These are phyloP conservation scores for Colletotrichum musicola DNA, from an alignment of 2,329 filamentous ascomycete genomes.

Conservation along the genomic window DNA sequence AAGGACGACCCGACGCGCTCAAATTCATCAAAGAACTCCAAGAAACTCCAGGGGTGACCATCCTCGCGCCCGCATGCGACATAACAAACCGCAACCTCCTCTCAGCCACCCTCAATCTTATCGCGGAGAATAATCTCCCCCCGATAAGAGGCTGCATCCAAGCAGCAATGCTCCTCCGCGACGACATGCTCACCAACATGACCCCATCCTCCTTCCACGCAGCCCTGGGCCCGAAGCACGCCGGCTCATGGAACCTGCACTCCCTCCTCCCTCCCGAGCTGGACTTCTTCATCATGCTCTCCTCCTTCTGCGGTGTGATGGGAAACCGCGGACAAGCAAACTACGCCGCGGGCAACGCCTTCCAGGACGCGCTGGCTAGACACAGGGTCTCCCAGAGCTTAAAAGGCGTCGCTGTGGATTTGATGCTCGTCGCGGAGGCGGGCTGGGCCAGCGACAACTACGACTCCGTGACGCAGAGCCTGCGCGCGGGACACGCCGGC, in stretches of 20 bases:
- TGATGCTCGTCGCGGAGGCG: not conserved
- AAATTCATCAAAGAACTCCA: conserved; percentile 50
- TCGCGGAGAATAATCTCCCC: conserved; percentile 42
- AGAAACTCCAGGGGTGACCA: conserved; percentile 46
- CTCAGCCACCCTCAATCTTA: conserved; percentile 39
- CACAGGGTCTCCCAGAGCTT: not conserved
- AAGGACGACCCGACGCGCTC: conserved; percentile 28
- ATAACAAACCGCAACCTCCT: conserved; percentile 51
- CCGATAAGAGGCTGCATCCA: conserved; percentile 50
- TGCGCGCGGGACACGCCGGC: not conserved
- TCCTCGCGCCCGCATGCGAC: conserved; percentile 53
- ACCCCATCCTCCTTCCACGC: conserved; percentile 56
- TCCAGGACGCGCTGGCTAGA: conserved; percentile 58
- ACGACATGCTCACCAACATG: conserved; percentile 64
- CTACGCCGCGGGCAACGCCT: conserved; percentile 68
- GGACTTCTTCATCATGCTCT: conserved; percentile 64
- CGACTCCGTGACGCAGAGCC: not conserved
- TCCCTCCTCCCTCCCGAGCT: conserved; percentile 45
- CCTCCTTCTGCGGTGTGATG: conserved; percentile 66
- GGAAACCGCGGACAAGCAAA: conserved; percentile 70
- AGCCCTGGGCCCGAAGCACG: conserved; percentile 61
- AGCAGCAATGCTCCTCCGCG: conserved; percentile 52
- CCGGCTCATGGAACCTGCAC: conserved; percentile 64
- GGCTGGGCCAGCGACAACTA: conserved; percentile 1
- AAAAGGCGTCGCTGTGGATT: conserved; percentile 9